Conservation (phyloP, 2,329 filamentous ascomycete genomes). For the Alternaria rosae region DNA sequence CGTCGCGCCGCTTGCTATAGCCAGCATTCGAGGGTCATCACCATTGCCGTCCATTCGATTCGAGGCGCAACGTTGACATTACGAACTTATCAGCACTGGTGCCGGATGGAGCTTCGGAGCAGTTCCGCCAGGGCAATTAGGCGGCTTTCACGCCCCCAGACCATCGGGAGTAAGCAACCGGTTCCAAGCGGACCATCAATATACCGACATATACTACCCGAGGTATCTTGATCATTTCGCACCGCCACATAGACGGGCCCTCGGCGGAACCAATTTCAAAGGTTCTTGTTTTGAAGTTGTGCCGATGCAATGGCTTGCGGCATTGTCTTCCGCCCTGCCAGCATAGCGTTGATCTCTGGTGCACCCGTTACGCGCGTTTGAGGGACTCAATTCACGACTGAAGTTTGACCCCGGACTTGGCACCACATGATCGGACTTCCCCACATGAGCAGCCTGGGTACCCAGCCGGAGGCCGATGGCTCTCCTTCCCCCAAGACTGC, state of each 20-base stretch:
- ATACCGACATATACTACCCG: conserved; percentile 35
- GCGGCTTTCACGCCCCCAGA: conserved; percentile 23
- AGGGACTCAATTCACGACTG: conserved; percentile 22
- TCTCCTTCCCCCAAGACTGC: conserved; percentile 36
- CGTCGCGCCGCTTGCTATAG: conserved; percentile 7
- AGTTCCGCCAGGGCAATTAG: conserved; percentile 14
- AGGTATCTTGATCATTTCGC: conserved; percentile 36
- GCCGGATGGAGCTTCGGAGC: conserved; percentile 27
- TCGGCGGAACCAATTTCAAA: conserved; percentile 15
- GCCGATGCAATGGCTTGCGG: conserved; percentile 16
- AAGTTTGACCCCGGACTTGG: conserved; percentile 37
- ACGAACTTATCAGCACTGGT: background rate
- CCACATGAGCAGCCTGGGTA: conserved; percentile 35
- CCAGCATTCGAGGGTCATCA: conserved; percentile 4
- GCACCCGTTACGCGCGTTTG: conserved; percentile 15
- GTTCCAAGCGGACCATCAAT: conserved; percentile 35
- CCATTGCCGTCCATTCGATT: conserved; percentile 9
- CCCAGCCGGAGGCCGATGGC: conserved; percentile 35
- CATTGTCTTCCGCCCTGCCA: conserved; percentile 15
- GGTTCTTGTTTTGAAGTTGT: conserved; percentile 15
- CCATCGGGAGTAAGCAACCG: conserved; percentile 34
- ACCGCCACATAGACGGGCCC: conserved; percentile 23
- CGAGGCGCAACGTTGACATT: conserved; percentile 8
- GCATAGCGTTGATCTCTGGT: conserved; percentile 16
- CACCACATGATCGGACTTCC: conserved; percentile 45